Conservation (phyloP, 2,329 filamentous ascomycete species). For the Ophiostoma sp. region DNA sequence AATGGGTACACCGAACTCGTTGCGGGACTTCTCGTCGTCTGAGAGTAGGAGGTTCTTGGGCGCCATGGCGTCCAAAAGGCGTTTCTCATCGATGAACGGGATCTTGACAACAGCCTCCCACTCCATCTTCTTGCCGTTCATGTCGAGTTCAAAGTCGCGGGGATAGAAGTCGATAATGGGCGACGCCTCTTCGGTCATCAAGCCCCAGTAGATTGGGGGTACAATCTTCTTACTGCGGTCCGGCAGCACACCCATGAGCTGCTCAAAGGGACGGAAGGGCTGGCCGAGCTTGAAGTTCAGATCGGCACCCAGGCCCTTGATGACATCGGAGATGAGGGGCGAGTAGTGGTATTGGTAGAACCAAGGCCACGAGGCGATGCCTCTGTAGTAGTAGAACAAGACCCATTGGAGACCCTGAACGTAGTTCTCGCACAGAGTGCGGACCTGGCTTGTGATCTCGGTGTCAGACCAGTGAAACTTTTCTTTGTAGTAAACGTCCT, state of each 20-base stretch:
- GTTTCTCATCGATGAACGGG: slow-evolving; percentile 91
- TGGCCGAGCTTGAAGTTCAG: slow-evolving; percentile 91
- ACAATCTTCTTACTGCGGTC: slow-evolving; percentile 98
- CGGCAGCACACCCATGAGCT: slow-evolving; percentile 95
- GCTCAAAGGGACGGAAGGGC: slow-evolving; percentile 90
- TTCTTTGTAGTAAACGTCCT: slow-evolving; percentile 82
- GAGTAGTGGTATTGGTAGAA: slow-evolving; percentile 96
- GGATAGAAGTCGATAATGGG: slow-evolving; percentile 98
- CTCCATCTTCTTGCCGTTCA: slow-evolving; percentile 99
- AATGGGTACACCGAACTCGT: slow-evolving; percentile 83
- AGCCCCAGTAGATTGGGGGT: slow-evolving; percentile 73
- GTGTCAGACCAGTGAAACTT: slow-evolving; percentile 86
- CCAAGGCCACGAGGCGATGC: slow-evolving; percentile 98
- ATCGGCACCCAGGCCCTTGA: slow-evolving; percentile 77
- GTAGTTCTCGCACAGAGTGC: slow-evolving; percentile 85
- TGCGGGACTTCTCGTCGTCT: slow-evolving; percentile 72
- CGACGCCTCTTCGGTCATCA: slow-evolving; percentile 87
- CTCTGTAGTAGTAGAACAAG: slow-evolving; percentile 93
- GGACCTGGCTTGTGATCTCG: slow-evolving; percentile 69
- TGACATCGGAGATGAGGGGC: slow-evolving; percentile 87
- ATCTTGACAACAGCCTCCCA: slow-evolving; percentile 99
- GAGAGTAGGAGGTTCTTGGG: slow-evolving; percentile 74
- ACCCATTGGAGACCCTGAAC: slow-evolving; percentile 98
- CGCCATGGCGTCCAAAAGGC: slow-evolving; percentile 78
- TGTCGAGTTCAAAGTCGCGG: slow-evolving; percentile 91